These are phyloP conservation scores for Diutina siamensis DNA, from an alignment of 1,139 yeast species.

Conservation along the genomic window DNA sequence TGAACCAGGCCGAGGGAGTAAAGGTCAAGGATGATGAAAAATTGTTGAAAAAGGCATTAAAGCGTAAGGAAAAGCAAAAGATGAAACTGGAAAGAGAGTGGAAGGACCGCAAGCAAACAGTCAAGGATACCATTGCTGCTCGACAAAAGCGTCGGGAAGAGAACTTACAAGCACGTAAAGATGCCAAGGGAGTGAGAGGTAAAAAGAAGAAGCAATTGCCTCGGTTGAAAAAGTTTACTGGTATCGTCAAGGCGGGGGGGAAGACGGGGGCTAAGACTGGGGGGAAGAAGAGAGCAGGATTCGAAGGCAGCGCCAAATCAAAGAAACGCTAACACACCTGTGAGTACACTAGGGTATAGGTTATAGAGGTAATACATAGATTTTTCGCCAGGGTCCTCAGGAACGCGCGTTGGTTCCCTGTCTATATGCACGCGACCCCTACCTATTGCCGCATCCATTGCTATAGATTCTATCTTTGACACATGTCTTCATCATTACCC, in stretches of 20 bases:
- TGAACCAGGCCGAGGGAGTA: slow-evolving; percentile 81
- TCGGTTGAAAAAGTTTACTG: slow-evolving; percentile 51
- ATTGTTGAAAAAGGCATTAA: slow-evolving; percentile 73
- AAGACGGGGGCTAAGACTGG: slow-evolving; percentile 10
- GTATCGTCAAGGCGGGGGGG: slow-evolving; percentile 25
- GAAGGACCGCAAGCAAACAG: slow-evolving; percentile 75
- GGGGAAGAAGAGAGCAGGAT: slow-evolving; percentile 43
- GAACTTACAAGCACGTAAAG: slow-evolving; percentile 71
- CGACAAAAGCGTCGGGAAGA: slow-evolving; percentile 82
- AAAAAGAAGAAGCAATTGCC: slow-evolving; percentile 45
- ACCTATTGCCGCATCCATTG: not conserved
- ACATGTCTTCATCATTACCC: not conserved
- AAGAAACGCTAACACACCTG: slow-evolving; percentile 9
- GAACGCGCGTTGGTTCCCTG: too few species aligned
- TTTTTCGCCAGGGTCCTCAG: too few species aligned
- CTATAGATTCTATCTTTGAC: not conserved
- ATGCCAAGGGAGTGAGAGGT: slow-evolving; percentile 63
- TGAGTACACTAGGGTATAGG: too few species aligned
- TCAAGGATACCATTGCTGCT: slow-evolving; percentile 62
- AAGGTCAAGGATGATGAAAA: slow-evolving; percentile 86
- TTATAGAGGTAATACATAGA: not conserved
- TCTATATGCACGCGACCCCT: not conserved
- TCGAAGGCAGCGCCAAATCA: slow-evolving; percentile 39
- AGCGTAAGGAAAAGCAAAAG: slow-evolving; percentile 69
- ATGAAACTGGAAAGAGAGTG: slow-evolving; percentile 76